Base-by-base conservation (phyloP, 495 filamentous ascomycete genomes). In the Tuber melanosporum region DNA sequence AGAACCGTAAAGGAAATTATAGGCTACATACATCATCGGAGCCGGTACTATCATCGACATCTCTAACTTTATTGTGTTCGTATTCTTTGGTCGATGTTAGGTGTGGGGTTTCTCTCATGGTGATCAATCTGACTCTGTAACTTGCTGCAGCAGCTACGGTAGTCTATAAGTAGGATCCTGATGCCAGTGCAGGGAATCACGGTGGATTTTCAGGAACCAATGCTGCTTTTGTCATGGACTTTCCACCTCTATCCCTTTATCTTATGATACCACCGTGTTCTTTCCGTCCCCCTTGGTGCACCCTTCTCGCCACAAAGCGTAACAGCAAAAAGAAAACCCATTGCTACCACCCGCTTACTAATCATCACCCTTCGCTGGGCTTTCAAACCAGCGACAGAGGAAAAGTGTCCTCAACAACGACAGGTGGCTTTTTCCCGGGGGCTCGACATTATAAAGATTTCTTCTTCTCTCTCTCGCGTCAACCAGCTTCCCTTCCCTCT, bases 371-470 rank as follows among this genome's bases (percentile, higher is more conserved):
- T 52, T 70, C 15, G 9, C 26, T 46, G n/a, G 42, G 32, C 49
- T 47, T 69, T 69, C 44, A 79, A 72, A 62, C 76, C 73, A 80
- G 69, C 6, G 42, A 77, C 46, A 71, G 62, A 79, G 78, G 78
- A 80, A 80, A 80, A 80, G 78, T 80, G 78, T 80, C 78, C 78
- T 80, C 78, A 80, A 80, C 78, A 75, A 71, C 78, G 78, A 75
- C 79, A 80, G 77, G 78, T 80, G 78, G 78, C 78, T 80, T 80
- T 80, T 80, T 80, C 78, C 47, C 71, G 20, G 73, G 71, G 52
- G n/a, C 39, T 57, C 22, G 49, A 57, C 46, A 69, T 73, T 80
- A 80, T 80, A 80, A 80, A 80, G 78, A 62, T 79, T 79, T 80
- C 78, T 71, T 47, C 49, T 72, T 78, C 75, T 73, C 75, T 74